A percentile compares a stretch with the other conserved stretches of the same genome.
phyloP scores from a whole-genome alignment of 2,329 filamentous ascomycete genomes.

The Penicillium decumbens region DNA sequence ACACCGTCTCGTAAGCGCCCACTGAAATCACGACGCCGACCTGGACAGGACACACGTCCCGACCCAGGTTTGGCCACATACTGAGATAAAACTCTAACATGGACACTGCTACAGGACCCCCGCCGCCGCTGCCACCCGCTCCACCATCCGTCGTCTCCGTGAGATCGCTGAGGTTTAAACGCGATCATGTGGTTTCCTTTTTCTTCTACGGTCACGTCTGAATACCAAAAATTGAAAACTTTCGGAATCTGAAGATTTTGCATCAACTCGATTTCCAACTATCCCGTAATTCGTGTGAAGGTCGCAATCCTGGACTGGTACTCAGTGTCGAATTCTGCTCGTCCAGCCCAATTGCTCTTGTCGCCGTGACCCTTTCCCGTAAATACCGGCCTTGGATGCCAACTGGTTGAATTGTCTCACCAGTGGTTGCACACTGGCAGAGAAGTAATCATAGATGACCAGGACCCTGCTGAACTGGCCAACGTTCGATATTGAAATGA shows the following conservation, averaged over 20 bases:
- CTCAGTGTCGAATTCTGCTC: neutral
- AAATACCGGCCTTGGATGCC: neutral
- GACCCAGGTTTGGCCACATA: neutral
- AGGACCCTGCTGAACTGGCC: neutral
- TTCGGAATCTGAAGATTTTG: slow-evolving; percentile 30
- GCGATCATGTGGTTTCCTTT: slow-evolving; percentile 35
- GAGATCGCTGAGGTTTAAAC: slow-evolving; percentile 84
- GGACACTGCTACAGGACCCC: slow-evolving; percentile 61
- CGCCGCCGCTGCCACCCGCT: slow-evolving; percentile 88
- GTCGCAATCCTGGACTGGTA: neutral
- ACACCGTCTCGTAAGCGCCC: slow-evolving; percentile 80
- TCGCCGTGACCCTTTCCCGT: neutral
- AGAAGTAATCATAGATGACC: neutral
- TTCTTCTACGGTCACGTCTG: slow-evolving; percentile 34
- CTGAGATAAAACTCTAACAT: slow-evolving; percentile 2
- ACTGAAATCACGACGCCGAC: neutral
- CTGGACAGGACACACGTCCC: neutral
- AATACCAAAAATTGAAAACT: slow-evolving; percentile 38
- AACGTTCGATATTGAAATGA: neutral
- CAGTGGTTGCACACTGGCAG: neutral
- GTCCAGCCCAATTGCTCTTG: neutral
- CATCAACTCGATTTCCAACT: slow-evolving; percentile 17
- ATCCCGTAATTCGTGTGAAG: slow-evolving; percentile 16
- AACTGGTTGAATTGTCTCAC: neutral
- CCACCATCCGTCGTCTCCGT: slow-evolving; percentile 92